These are phyloP conservation scores for Sequoia sempervirens DNA, from an alignment of 75 land plant species.

Conservation along the genomic window DNA sequence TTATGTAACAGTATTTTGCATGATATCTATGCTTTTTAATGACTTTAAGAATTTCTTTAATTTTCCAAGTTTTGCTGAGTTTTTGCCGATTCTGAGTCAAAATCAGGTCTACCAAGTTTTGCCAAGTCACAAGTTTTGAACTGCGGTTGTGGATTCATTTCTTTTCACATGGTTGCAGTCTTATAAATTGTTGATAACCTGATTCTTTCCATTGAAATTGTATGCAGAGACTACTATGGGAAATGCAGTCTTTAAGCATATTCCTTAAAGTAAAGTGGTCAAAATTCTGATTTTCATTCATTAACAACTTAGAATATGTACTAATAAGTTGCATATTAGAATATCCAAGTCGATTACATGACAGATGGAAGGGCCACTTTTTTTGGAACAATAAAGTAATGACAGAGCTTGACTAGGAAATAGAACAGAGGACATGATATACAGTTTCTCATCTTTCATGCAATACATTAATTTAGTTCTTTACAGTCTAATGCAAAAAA, in stretches of 20 bases:
- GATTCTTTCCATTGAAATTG: not conserved
- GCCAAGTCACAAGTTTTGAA: no score
- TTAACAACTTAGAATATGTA: not conserved
- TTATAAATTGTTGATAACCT: no score
- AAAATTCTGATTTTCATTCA: not conserved
- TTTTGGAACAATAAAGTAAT: not conserved
- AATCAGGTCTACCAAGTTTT: no score
- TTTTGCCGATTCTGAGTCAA: no score
- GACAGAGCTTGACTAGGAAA: not conserved
- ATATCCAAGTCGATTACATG: not conserved
- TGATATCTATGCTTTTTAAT: no score
- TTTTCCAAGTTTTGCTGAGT: no score
- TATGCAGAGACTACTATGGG: not conserved
- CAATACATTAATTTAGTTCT: not conserved
- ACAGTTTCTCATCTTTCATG: not conserved
- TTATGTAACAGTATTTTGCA: no score
- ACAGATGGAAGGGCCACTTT: not conserved
- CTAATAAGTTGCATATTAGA: not conserved
- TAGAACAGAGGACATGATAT: not conserved
- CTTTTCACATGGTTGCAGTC: no score
- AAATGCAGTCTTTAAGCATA: not conserved
- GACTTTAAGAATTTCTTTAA: no score
- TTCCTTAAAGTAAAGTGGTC: not conserved
- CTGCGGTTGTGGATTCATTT: no score
- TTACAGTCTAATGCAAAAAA: not conserved